Evolutionary conservation across 805 yeast species (phyloP).

Genomic region (Saccharomycopsis fibuligera): DNA sequence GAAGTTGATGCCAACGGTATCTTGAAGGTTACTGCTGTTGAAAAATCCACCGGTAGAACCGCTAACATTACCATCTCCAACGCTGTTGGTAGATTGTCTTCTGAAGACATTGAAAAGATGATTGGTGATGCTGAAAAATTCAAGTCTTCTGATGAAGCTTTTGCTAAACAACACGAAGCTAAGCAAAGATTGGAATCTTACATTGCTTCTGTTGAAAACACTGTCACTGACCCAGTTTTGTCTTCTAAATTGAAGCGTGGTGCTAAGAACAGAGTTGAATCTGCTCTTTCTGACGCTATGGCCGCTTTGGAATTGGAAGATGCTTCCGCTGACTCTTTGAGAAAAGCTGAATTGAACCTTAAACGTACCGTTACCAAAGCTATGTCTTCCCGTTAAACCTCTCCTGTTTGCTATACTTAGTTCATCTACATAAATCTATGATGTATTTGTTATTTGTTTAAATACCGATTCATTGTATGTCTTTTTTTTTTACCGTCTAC

Average conservation of each 20-base stretch:
- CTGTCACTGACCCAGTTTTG: conserved; percentile 96
- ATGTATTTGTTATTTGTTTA: background rate
- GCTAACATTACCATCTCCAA: conserved; percentile 98
- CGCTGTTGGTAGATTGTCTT: conserved; percentile 97
- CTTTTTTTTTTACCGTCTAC: background rate
- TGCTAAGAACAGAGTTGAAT: conserved; percentile 94
- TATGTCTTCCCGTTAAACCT: conserved; percentile 87
- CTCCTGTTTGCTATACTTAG: background rate
- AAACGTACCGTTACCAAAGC: conserved; percentile 99
- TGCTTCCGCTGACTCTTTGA: conserved; percentile 90
- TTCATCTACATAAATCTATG: too few species aligned
- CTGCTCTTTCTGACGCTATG: conserved; percentile 96
- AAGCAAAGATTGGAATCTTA: conserved; percentile 98
- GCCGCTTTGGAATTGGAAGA: conserved; percentile 97
- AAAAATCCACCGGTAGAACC: conserved; percentile 97
- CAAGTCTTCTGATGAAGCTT: conserved; percentile 98
- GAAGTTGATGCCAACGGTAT: conserved; percentile 99
- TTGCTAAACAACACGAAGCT: conserved; percentile 99
- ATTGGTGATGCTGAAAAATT: conserved; percentile 97
- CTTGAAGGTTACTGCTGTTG: conserved; percentile 97
- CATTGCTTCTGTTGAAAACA: conserved; percentile 91
- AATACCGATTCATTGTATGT: background rate
- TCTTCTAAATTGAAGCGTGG: conserved; percentile 96
- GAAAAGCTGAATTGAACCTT: conserved; percentile 98
- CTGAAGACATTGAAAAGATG: conserved; percentile 97